Percentiles rank a stretch among this genome's conserved stretches.
phyloP scores from a whole-genome alignment of 2,329 filamentous ascomycete genomes.

The Penicillium sp. region DNA sequence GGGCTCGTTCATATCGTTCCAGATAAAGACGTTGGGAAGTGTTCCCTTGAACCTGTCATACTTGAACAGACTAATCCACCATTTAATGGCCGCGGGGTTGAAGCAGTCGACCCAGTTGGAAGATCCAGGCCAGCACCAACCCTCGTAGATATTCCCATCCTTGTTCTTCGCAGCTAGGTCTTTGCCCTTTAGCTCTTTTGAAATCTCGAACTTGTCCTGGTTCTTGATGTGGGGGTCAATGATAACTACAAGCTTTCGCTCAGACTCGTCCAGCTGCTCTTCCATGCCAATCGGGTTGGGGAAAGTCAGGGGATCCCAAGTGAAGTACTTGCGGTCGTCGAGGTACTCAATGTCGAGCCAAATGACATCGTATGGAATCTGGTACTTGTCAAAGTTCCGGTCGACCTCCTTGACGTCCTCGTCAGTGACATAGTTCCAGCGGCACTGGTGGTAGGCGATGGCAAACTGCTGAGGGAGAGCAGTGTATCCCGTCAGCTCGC shows the following conservation, averaged over 20 bases:
- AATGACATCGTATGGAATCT: slow-evolving; percentile 97
- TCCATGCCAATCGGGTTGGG: slow-evolving; percentile 85
- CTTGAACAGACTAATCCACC: slow-evolving; percentile 90
- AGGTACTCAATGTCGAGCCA: slow-evolving; percentile 99
- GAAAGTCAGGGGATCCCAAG: slow-evolving; percentile 91
- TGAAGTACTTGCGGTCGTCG: slow-evolving; percentile 97
- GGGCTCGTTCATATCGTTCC: slow-evolving; percentile 99
- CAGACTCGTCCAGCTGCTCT: slow-evolving; percentile 80
- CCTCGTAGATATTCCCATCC: slow-evolving; percentile 85
- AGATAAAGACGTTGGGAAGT: slow-evolving; percentile 85
- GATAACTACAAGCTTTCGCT: slow-evolving; percentile 89
- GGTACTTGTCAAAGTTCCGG: slow-evolving; percentile 90
- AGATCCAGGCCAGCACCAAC: slow-evolving; percentile 98
- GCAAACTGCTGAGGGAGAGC: slow-evolving; percentile 91
- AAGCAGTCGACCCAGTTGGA: slow-evolving; percentile 97
- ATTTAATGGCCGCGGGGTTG: slow-evolving; percentile 85
- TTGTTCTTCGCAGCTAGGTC: slow-evolving; percentile 88
- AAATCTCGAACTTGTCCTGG: slow-evolving; percentile 74
- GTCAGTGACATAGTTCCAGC: slow-evolving; percentile 98
- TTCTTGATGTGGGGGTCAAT: slow-evolving; percentile 99
- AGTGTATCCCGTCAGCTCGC: slow-evolving; percentile 88
- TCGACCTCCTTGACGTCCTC: slow-evolving; percentile 97
- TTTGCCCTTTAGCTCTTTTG: slow-evolving; percentile 81
- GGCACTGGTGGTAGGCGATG: slow-evolving; percentile 94
- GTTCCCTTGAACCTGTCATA: slow-evolving; percentile 89